phyloP scores from a whole-genome alignment of 305 asterid genomes.

The Plantago lanceolata region DNA sequence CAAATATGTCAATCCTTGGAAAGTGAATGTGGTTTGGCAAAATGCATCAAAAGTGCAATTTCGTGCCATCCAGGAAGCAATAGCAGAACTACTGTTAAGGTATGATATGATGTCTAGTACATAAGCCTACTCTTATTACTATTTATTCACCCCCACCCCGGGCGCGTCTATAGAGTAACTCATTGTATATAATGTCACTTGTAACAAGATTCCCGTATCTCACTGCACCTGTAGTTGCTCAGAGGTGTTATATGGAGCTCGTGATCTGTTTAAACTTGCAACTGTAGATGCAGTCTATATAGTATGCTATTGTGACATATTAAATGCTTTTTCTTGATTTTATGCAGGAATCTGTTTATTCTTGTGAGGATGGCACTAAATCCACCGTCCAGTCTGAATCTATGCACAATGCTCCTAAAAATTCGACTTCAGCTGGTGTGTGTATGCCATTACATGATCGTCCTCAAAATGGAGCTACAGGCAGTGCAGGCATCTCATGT shows the following conservation, averaged over 20 bases:
- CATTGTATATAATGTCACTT: not conserved
- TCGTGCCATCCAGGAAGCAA: constrained; percentile 38
- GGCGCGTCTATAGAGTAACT: constrained; percentile 11
- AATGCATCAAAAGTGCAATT: constrained; percentile 51
- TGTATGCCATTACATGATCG: constrained; percentile 23
- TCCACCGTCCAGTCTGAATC: constrained; percentile 34
- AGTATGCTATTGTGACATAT: constrained; percentile 7
- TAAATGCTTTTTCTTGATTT: not conserved
- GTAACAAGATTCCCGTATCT: constrained; percentile 2
- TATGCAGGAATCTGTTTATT: constrained; percentile 49
- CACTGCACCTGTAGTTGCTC: not conserved
- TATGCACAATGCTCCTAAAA: constrained; percentile 24
- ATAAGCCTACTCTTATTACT: not conserved
- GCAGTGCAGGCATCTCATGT: not conserved
- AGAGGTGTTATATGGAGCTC: constrained; percentile 6
- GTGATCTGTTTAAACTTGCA: constrained; percentile 1
- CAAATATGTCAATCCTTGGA: constrained; percentile 56
- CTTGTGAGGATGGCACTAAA: constrained; percentile 41
- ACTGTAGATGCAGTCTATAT: constrained; percentile 7
- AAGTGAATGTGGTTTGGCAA: constrained; percentile 52
- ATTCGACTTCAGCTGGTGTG: constrained; percentile 33
- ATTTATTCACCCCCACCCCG: too few species aligned
- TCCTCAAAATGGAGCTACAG: too few species aligned
- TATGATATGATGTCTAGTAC: constrained; percentile 24
- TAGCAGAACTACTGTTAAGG: constrained; percentile 50